Evolutionary conservation across 805 yeast species (phyloP), one percentile per base, ranked within the genome.

Genomic region (Candida lessepsii): DNA sequence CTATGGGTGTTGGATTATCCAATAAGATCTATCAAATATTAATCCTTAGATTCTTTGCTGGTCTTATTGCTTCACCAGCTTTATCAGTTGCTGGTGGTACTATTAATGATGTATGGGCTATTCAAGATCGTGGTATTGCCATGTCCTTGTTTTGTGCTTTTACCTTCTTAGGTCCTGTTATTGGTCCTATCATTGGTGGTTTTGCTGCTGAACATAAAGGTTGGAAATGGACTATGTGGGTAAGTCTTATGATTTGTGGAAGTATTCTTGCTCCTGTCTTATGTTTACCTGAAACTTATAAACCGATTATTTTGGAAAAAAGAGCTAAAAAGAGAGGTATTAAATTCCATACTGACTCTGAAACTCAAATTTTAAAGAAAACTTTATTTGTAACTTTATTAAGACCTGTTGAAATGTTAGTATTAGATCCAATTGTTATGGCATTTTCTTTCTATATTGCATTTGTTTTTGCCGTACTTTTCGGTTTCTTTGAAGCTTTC

Each of bases 11-110:
- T 39, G 89, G 84, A 4, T 64, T 81, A 42, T 71, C 86, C 1
- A 61, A 70, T 26, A 78, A 83, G 49, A 80, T 85, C 48, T 68
- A 78, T 42, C 67, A 75, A 9, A 69, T 85, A 20, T 63, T 87
- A 35, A 81, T 88, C 4, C 67, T 86, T 32, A 65, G 96, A 51
- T 84, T 85, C 54, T 76, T 88, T 51, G 69, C 83, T 15, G 95
- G 95, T 1, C 70, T 82, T 20, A 73, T 82, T 35, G 87, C 93
- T 1, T 80, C 90, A 1, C 95, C 93, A 2, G 88, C 90, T 2
- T 70, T 88, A 63, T 82, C 95, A 8, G 78, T 86, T 48, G 91
- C 88, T 9, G 88, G 90, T 39, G 96, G 96, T 47, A 81, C 93
- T 4, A 78, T 88, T 46, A 67, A 81, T 40, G 96, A 88, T 62